Base-by-base conservation (phyloP, 257 asterid genomes). In the Hygrophila difformis region DNA sequence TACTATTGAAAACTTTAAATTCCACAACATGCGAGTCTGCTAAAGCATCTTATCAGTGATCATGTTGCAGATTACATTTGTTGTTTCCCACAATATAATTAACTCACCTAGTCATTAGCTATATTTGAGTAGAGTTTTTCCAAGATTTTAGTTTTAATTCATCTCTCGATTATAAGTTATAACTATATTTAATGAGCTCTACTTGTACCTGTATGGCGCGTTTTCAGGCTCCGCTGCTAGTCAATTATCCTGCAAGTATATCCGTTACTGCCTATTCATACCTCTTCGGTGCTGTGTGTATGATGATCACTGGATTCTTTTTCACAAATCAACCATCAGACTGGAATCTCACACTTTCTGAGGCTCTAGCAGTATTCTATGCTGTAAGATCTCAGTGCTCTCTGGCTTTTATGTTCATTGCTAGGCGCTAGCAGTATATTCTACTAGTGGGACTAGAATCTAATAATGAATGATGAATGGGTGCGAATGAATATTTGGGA, bases 171-270 rank as follows among this genome's bases (percentile, higher is more conserved):
- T n/a, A n/a, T n/a, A n/a, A n/a, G n/a, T n/a, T n/a, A n/a, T n/a
- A n/a, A n/a, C n/a, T n/a, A 39, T 19, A 45, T 43, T 18, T 37
- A 29, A 38, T 53, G 16, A 26, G 5, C n/a, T 26, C 31, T 26
- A 26, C 7, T 26, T 8, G 31, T 26, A 44, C 17, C 14, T 59
- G 18, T 21, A 18, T 26, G 4, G 39, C 46, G 24, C 60, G 46
- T 64, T 60, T 50, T n/a, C 83, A 88, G 95, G 94, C 95, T 60
- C 89, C 88, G 38, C 67, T 88, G 51, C 53, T 88, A 55, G 80
- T 72, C 19, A 73, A 72, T 46, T 88, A 88, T 69, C 95, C 91
- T 15, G 87, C 94, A 35, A 74, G 77, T 61, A 62, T 85, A 58
- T 78, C 95, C 21, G 55, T 85, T 69, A 85, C 93, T 11, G 92